Evolutionary conservation across 2,329 filamentous ascomycete species (phyloP), one percentile per base, ranked within the genome.

Genomic region (Trematosphaeria pertusa): DNA sequence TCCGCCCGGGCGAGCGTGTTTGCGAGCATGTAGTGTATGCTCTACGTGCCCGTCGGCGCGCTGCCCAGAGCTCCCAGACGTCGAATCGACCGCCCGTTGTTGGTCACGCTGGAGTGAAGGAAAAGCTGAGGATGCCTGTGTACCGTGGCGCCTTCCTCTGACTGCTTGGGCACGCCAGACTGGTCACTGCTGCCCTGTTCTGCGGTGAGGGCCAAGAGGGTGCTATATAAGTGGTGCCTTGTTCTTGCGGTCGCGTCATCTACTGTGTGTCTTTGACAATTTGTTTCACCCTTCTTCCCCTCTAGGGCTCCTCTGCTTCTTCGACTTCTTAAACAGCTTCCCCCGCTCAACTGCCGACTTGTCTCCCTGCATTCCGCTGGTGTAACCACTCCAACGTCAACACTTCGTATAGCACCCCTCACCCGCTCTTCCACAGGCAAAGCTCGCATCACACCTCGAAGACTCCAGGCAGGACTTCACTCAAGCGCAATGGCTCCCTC

Each of bases 51-150:
- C 50, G 55, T 48, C 54, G 59, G 60, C 57, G 52, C 50, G 48
- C 40, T 56, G 62, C 59, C 58, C 54, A 64, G 60, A 40, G 54
- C n/a, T 15, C 28, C 18, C 33, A 37, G 37, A 19, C 40, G 12
- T 51, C 60, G 52, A 60, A 50, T 39, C 51, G 47, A 39, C 22
- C 47, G 32, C 46, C 38, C 54, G 48, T 49, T 50, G 52, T 48
- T 48, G 59, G 54, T 62, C 58, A 63, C 56, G 52, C 56, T 59
- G 54, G 55, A 57, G 50, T 44, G 52, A 48, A 55, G 49, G 50
- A 54, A 53, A 53, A 53, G 43, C 48, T 52, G 45, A 43, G 39
- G 11, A 30, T n/a, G 26, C 20, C 24, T 28, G 17, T 12, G n/a
- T 26, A 34, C 20, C 35, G 15, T 19, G 8, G 11, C 9, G 19